Evolutionary conservation across 192 early-diverging fungal species (phyloP).

Genomic region (Chytriomyces sp.): DNA sequence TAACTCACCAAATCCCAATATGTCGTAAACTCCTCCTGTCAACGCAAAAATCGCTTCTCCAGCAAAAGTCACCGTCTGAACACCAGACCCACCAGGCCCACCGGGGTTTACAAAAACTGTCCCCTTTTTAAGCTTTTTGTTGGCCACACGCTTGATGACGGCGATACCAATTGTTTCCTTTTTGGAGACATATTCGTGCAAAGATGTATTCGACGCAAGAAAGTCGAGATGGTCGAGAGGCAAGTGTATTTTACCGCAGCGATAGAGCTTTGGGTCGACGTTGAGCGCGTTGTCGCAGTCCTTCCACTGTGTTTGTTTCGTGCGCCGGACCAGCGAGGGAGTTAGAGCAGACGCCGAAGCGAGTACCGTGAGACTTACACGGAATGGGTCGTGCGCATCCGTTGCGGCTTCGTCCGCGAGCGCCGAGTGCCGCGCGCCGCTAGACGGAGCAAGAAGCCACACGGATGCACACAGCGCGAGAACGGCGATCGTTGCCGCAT

Average conservation of each 20-base stretch:
- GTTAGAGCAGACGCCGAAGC: background rate
- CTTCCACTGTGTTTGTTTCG: no score
- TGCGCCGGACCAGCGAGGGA: background rate
- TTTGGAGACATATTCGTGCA: background rate
- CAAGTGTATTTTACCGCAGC: slow-evolving; percentile 29
- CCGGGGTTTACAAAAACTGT: slow-evolving; percentile 36
- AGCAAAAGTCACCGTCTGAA: slow-evolving; percentile 14
- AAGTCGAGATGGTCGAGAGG: slow-evolving; percentile 37
- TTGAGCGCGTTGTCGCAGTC: slow-evolving; percentile 2
- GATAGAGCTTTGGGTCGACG: slow-evolving; percentile 3
- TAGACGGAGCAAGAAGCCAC: no score
- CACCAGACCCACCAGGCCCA: slow-evolving; percentile 49
- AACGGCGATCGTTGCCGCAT: no score
- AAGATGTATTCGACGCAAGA: background rate
- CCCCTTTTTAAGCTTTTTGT: slow-evolving; percentile 3
- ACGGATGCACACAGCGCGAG: no score
- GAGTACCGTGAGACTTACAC: no score
- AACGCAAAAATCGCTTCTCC: slow-evolving; percentile 19
- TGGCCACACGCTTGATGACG: slow-evolving; percentile 21
- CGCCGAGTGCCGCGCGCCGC: no score
- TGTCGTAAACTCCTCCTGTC: slow-evolving; percentile 37
- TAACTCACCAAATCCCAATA: slow-evolving; percentile 36
- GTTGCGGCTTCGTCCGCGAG: no score
- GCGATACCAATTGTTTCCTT: slow-evolving; percentile 25
- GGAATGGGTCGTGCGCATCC: no score